phyloP scores from a whole-genome alignment of 2,329 filamentous ascomycete species.

The Byssothecium circinans region DNA sequence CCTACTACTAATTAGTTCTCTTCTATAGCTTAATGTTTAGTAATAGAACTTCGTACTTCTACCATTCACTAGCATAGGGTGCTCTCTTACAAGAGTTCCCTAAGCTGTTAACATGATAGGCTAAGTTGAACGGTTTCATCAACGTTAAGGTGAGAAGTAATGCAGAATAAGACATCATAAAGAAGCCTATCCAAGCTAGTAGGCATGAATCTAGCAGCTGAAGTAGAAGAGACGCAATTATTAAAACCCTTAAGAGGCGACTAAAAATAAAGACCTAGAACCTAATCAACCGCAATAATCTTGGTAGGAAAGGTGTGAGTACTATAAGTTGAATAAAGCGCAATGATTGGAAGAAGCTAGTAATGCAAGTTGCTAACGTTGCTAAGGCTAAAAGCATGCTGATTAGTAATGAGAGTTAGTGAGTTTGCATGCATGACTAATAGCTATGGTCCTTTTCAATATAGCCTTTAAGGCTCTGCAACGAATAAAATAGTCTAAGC shows the following conservation, averaged over 20 bases:
- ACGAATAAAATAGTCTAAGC: no score
- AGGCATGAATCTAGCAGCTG: conserved; percentile 23
- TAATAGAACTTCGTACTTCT: conserved; percentile 51
- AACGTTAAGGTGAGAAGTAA: conserved; percentile 58
- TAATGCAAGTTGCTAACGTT: no score
- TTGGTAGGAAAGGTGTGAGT: no score
- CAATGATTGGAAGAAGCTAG: no score
- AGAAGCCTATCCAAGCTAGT: conserved; percentile 54
- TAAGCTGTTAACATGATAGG: conserved; percentile 55
- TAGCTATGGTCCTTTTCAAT: no score
- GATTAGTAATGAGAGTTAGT: no score
- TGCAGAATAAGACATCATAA: conserved; percentile 65
- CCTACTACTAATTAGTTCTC: conserved; percentile 39
- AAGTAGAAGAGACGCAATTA: background rate
- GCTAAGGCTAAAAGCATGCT: no score
- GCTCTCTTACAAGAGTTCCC: conserved; percentile 55
- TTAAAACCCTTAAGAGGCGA: background rate
- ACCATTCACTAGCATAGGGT: conserved; percentile 61
- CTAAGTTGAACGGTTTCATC: conserved; percentile 62
- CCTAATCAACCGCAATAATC: no score
- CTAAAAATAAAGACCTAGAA: no score
- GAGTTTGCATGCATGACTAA: no score
- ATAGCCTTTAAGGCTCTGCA: no score
- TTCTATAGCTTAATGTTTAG: background rate
- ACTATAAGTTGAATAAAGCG: no score